These are phyloP conservation scores for Arthroderma sp. DNA, from an alignment of 2,329 filamentous ascomycete species.

Conservation along the genomic window DNA sequence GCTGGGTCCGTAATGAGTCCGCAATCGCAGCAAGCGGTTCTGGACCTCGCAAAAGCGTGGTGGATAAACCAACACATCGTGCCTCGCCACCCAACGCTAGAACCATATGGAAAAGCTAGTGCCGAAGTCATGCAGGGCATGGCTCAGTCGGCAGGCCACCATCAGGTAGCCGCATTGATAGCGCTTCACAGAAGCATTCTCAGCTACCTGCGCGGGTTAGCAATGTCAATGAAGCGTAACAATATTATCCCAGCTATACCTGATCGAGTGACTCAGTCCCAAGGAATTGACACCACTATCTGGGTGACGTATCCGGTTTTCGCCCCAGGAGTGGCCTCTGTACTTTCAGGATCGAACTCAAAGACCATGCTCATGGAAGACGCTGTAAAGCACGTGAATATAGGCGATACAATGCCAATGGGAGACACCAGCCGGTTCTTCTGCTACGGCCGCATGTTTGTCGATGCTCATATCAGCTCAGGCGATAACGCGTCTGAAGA, in stretches of 20 bases:
- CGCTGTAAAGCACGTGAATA: slow-evolving; percentile 27
- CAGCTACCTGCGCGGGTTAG: slow-evolving; percentile 57
- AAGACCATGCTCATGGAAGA: slow-evolving; percentile 34
- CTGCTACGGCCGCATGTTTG: slow-evolving; percentile 65
- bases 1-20: slow-evolving; percentile 36
- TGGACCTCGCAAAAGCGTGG: slow-evolving; percentile 71
- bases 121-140: slow-evolving; percentile 29
- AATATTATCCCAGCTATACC: slow-evolving; percentile 56
- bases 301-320: slow-evolving; percentile 69
- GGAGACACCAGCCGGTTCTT: slow-evolving; percentile 63
- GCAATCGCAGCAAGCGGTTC: slow-evolving; percentile 59
- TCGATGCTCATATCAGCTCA: slow-evolving; percentile 61
- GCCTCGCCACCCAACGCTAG: slow-evolving; percentile 27
- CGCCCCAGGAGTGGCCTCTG: slow-evolving; percentile 55
- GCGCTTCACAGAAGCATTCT: slow-evolving; percentile 42
- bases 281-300: slow-evolving; percentile 65
- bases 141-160: slow-evolving; percentile 33
- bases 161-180: slow-evolving; percentile 32
- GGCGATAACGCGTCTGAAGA: slow-evolving; percentile 54
- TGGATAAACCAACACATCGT: slow-evolving; percentile 52
- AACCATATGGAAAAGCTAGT: slow-evolving; percentile 26
- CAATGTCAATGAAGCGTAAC: slow-evolving; percentile 74
- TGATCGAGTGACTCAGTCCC: slow-evolving; percentile 50
- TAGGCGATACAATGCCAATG: slow-evolving; percentile 59
- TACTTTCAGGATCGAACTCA: slow-evolving; percentile 49